Percentiles rank a stretch among this genome's conserved stretches.
Evolutionary conservation across 2,329 filamentous ascomycete genomes (phyloP).

Genomic region (Pseudopithomyces chartarum): DNA sequence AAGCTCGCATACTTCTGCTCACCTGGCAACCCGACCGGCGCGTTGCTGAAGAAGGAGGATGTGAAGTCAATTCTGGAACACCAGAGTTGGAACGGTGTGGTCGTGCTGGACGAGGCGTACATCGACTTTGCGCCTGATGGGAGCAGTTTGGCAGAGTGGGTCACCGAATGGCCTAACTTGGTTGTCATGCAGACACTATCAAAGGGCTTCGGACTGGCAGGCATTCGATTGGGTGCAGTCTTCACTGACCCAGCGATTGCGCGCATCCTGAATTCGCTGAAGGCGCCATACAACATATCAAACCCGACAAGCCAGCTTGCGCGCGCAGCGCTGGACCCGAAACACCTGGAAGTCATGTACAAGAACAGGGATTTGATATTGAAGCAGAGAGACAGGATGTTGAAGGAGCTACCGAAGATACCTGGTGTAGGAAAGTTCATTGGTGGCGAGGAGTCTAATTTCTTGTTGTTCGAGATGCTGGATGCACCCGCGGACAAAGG

Average conservation of each 20-base stretch:
- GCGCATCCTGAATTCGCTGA: slow-evolving; percentile 82
- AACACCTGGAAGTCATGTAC: slow-evolving; percentile 75
- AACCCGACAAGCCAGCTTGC: slow-evolving; percentile 86
- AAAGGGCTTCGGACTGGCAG: slow-evolving; percentile 95
- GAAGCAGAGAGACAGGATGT: slow-evolving; percentile 74
- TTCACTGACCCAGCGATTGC: slow-evolving; percentile 80
- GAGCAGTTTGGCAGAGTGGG: slow-evolving; percentile 87
- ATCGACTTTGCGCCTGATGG: slow-evolving; percentile 86
- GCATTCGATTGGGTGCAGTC: slow-evolving; percentile 85
- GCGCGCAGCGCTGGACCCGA: slow-evolving; percentile 68
- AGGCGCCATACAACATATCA: slow-evolving; percentile 95
- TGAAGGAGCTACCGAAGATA: slow-evolving; percentile 74
- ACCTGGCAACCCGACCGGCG: slow-evolving; percentile 91
- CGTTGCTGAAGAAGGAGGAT: slow-evolving; percentile 75
- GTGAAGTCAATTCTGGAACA: slow-evolving; percentile 77
- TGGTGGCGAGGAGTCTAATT: slow-evolving; percentile 84
- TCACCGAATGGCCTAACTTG: slow-evolving; percentile 89
- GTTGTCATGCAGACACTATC: slow-evolving; percentile 99
- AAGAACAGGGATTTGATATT: slow-evolving; percentile 72
- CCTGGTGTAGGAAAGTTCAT: slow-evolving; percentile 79
- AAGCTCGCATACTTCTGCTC: slow-evolving; percentile 94
- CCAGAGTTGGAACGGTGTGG: slow-evolving; percentile 91
- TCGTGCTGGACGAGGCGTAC: slow-evolving; percentile 95
- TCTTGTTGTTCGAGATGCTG: slow-evolving; percentile 87
- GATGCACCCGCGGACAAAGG: slow-evolving; percentile 59